Percentiles rank a stretch among this genome's conserved stretches.
phyloP scores from a whole-genome alignment of 2,329 filamentous ascomycete species.

The Penicillium verrucosum region DNA sequence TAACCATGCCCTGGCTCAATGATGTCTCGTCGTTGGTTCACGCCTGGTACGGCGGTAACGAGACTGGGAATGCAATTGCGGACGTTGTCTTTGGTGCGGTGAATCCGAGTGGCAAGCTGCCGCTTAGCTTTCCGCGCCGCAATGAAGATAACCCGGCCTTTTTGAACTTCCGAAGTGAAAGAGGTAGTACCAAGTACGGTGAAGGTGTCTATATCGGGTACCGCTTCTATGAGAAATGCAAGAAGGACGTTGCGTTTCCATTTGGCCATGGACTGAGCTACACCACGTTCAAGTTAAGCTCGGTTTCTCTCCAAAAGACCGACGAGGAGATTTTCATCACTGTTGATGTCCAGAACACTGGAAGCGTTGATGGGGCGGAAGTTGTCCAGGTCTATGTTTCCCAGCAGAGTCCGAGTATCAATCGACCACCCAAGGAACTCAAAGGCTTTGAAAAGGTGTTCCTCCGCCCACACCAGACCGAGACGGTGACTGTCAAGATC shows the following conservation, averaged over 20 bases:
- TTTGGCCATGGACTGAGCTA: not conserved
- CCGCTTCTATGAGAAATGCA: constrained; percentile 10
- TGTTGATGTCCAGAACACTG: not conserved
- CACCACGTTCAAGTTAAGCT: not conserved
- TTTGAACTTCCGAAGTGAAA: constrained; percentile 65
- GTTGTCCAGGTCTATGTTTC: not conserved
- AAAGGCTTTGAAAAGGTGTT: not conserved
- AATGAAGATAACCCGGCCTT: constrained; percentile 64
- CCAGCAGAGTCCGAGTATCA: not conserved
- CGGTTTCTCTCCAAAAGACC: not conserved
- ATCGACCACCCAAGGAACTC: not conserved
- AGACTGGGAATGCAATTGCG: constrained; percentile 69
- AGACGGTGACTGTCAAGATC: no score
- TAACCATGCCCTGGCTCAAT: constrained; percentile 36
- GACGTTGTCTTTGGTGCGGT: constrained; percentile 66
- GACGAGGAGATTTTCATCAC: not conserved
- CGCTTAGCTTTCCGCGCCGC: constrained; percentile 62
- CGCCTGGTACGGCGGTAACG: constrained; percentile 73
- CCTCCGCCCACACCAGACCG: not conserved
- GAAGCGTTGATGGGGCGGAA: not conserved
- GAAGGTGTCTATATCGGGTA: constrained; percentile 66
- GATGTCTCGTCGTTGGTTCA: constrained; percentile 55
- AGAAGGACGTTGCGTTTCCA: not conserved
- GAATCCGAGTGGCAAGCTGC: constrained; percentile 66
- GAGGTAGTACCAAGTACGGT: constrained; percentile 4